These are phyloP conservation scores for Bjerkandera adusta DNA, from an alignment of 1,284 basidiomycete species.

Conservation along the genomic window DNA sequence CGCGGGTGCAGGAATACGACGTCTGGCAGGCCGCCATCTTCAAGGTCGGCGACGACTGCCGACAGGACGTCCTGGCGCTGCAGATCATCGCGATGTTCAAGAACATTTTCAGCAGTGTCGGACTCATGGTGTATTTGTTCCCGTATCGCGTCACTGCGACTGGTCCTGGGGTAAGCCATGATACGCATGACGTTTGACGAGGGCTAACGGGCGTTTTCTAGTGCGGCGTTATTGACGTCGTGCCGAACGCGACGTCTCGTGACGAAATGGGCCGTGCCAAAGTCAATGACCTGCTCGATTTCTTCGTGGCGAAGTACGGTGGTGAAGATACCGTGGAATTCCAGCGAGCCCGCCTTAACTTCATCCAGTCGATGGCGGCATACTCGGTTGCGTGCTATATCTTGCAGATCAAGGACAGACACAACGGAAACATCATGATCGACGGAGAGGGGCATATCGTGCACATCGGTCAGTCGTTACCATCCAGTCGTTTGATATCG, in stretches of 20 bases:
- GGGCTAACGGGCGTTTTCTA: constrained; percentile 32
- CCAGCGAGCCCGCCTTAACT: constrained; percentile 92
- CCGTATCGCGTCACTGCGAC: constrained; percentile 98
- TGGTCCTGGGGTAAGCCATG: constrained; percentile 79
- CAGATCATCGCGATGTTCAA: constrained; percentile 99
- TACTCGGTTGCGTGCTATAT: constrained; percentile 99
- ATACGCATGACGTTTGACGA: no score
- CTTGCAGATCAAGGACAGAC: constrained; percentile 95
- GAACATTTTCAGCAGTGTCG: constrained; percentile 90
- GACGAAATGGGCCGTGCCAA: constrained; percentile 99
- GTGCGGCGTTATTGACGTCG: constrained; percentile 99
- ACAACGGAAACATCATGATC: constrained; percentile 99
- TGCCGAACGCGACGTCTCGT: constrained; percentile 96
- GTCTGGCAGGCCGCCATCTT: constrained; percentile 99
- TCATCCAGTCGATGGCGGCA: constrained; percentile 99
- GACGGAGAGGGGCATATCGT: constrained; percentile 95
- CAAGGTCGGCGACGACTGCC: constrained; percentile 99
- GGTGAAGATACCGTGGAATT: constrained; percentile 87
- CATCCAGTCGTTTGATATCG: neutral
- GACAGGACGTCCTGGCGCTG: constrained; percentile 95
- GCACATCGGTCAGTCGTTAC: constrained; percentile 72
- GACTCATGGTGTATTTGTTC: constrained; percentile 89
- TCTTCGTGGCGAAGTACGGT: constrained; percentile 96
- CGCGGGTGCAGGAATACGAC: constrained; percentile 71
- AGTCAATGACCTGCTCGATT: constrained; percentile 93